Conservation (phyloP, 352 stramenopile genomes). For the Phytopythium vexans region DNA sequence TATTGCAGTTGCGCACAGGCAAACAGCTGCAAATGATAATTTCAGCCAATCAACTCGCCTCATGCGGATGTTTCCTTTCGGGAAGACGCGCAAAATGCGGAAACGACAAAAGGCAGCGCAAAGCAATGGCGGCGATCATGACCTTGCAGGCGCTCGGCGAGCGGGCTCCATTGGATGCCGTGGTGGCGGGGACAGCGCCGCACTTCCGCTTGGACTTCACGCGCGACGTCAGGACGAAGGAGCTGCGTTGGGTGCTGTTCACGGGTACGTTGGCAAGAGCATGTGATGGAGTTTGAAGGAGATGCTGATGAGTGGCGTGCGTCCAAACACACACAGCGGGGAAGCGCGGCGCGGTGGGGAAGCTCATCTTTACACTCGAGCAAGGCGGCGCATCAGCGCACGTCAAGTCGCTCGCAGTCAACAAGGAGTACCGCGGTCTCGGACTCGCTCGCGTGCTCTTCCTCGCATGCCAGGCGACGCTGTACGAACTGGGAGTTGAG, state of each 20-base stretch:
- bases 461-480: slow-evolving; percentile 62
- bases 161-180: slow-evolving; percentile 39
- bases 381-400: slow-evolving; percentile 41
- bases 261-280: slow-evolving; percentile 23
- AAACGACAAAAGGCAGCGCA: too few relatives aligned
- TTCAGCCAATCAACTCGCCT: too few relatives aligned
- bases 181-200: slow-evolving; percentile 23
- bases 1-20: too few relatives aligned
- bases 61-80: too few relatives aligned
- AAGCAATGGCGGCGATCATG: slow-evolving; percentile 3
- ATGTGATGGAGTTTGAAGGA: background rate
- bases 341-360: slow-evolving; percentile 63
- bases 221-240: slow-evolving; percentile 57
- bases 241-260: slow-evolving; percentile 85
- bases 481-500: slow-evolving; percentile 49
- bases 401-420: slow-evolving; percentile 75
- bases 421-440: slow-evolving; percentile 61
- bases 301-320: background rate
- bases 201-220: slow-evolving; percentile 77
- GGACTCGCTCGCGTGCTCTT: slow-evolving; percentile 77
- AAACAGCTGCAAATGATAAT: too few relatives aligned
- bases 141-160: slow-evolving; percentile 19
- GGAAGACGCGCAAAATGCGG: too few relatives aligned
- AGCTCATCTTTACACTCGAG: slow-evolving; percentile 81
- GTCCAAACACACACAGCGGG: slow-evolving; percentile 15